Evolutionary conservation across 176 grass and related monocot species (phyloP), one percentile per base, ranked within the genome.

Genomic region (Aegilops sharonensis): DNA sequence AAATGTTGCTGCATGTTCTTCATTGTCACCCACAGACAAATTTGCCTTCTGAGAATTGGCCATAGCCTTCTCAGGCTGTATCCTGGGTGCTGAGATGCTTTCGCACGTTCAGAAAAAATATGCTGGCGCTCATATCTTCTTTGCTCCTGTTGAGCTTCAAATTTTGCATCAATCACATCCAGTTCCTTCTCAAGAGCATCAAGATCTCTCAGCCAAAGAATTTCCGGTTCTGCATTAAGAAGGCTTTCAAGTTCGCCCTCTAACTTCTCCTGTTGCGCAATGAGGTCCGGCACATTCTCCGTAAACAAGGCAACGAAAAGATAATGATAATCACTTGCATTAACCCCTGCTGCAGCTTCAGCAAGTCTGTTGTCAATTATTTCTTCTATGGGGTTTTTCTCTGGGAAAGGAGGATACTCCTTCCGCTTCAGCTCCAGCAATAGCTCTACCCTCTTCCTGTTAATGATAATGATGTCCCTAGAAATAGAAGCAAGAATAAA

Each of bases 141-240:
- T 8, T 30, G 27, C 5, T 14, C 31, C 9, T 62, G 90, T 11
- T 78, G 79, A 3, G 47, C 71, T 48, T 14, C 17, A 78, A 92
- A 89, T 40, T 56, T 68, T 32, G 29, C 6, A 79, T 95, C 92
- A 34, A 89, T 85, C 56, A 80, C 97, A 39, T 94, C 92, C 59
- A 98, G 81, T 70, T 94, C 94, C 72, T 80, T 88, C 66, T 95
- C 94, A 62, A 98, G 61, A 47, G 84, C 84, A 15, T 98, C 90
- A 85, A 95, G 97, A 29, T 95, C 97, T 68, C 74, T 91, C 60
- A 88, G 32, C 97, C 94, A 98, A 80, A 98, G 82, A 24, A 85
- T 75, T 57, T 57, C 89, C 10, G 90, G 87, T 2, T 70, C 6
- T 21, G 94, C 86, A 37, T 77, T 87, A 4, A 64, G 86, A 39